A percentile compares a stretch with the other conserved stretches of the same genome.
These are phyloP conservation scores for Pleurotus pulmonarius DNA, from an alignment of 768 basidiomycete species.

Conservation along the genomic window DNA sequence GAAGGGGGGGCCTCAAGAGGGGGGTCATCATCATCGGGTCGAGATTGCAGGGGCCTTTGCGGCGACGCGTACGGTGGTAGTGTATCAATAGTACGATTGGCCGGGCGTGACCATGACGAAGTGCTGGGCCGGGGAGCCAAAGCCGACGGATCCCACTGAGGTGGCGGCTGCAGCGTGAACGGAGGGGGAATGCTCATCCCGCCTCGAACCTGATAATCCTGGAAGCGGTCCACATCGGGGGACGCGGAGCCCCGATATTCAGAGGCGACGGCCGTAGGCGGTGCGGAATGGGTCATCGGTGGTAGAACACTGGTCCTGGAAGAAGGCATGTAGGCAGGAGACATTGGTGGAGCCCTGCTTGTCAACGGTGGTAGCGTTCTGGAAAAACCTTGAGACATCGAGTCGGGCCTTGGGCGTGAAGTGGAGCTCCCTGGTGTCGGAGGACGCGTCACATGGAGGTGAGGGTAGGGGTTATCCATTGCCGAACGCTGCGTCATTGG, in stretches of 20 bases:
- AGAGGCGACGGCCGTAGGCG: slow-evolving; percentile 18
- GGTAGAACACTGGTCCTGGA: not conserved
- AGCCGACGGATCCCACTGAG: slow-evolving; percentile 56
- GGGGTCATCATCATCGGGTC: not conserved
- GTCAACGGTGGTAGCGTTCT: slow-evolving; percentile 31
- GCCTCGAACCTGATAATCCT: slow-evolving; percentile 22
- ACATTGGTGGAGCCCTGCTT: slow-evolving; percentile 15
- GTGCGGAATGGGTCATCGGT: slow-evolving; percentile 17
- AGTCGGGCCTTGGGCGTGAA: slow-evolving; percentile 1
- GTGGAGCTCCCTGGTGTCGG: not conserved
- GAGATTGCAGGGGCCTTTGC: slow-evolving; percentile 5
- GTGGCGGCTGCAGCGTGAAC: slow-evolving; percentile 62
- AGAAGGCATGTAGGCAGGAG: not conserved
- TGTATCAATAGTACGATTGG: not conserved
- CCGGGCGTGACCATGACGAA: slow-evolving; percentile 12
- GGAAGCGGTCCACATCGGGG: slow-evolving; percentile 31
- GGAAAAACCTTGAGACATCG: slow-evolving; percentile 23
- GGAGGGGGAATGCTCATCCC: slow-evolving; percentile 44
- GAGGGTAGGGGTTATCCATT: slow-evolving; percentile 4
- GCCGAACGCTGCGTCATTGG: slow-evolving; percentile 1
- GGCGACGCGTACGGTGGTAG: slow-evolving; percentile 5
- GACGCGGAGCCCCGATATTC: slow-evolving; percentile 25
- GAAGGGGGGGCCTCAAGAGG: slow-evolving; percentile 17
- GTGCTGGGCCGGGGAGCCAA: slow-evolving; percentile 14
- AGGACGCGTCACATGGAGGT: not conserved